A percentile compares a stretch with the other conserved stretches of the same genome.
Evolutionary conservation across 768 basidiomycete species (phyloP).

Genomic region (Macrolepiota albuminosa): DNA sequence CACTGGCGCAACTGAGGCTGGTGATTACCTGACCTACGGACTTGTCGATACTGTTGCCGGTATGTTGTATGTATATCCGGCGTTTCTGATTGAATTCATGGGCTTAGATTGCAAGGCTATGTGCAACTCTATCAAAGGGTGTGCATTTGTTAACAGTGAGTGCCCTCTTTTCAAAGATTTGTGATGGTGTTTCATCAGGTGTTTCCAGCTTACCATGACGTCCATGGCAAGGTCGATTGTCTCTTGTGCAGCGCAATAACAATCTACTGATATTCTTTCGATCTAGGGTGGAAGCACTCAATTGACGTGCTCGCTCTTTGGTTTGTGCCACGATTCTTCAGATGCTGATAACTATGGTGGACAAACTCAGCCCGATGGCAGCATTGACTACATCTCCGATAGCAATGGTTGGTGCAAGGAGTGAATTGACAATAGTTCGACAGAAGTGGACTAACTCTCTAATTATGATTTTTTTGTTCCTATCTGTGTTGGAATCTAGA

Average conservation of each 20-base stretch:
- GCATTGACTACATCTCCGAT: slow-evolving; percentile 33
- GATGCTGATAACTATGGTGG: slow-evolving; percentile 38
- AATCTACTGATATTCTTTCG: not conserved
- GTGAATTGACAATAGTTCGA: not conserved
- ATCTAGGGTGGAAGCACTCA: slow-evolving; percentile 35
- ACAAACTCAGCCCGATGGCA: slow-evolving; percentile 38
- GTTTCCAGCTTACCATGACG: slow-evolving; percentile 37
- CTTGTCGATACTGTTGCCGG: slow-evolving; percentile 39
- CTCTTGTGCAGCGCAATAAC: slow-evolving; percentile 5
- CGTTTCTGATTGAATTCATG: not conserved
- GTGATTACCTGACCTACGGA: slow-evolving; percentile 38
- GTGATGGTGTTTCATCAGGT: not conserved
- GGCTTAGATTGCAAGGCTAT: slow-evolving; percentile 37
- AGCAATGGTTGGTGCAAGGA: slow-evolving; percentile 40
- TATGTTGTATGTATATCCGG: slow-evolving; percentile 13
- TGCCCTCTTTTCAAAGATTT: not conserved
- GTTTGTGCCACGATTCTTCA: slow-evolving; percentile 28
- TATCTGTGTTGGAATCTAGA: no score
- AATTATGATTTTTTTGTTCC: no score
- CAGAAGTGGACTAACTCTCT: no score
- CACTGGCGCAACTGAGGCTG: slow-evolving; percentile 37
- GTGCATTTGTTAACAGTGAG: slow-evolving; percentile 40
- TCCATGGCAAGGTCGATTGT: slow-evolving; percentile 35
- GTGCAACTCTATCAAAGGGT: slow-evolving; percentile 36
- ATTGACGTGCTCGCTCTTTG: slow-evolving; percentile 40